Evolutionary conservation across 208 protist species (phyloP), one percentile per base, ranked within the genome.

Genomic region (Entamoeba nuttalli): DNA sequence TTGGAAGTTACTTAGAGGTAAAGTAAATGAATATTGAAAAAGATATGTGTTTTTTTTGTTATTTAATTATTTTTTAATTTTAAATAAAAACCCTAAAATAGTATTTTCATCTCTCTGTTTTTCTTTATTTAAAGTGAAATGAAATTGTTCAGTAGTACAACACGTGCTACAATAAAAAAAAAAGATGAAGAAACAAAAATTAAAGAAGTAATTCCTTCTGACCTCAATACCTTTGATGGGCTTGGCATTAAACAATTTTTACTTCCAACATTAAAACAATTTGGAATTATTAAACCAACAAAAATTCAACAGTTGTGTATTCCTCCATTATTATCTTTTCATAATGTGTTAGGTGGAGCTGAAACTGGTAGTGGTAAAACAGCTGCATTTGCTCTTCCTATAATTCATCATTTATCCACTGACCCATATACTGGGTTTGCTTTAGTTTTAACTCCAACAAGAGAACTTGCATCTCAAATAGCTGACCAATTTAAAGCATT

Each of bases 281-380:
- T 95, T 5, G 55, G 44, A 0, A 51, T 73, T 19, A 51, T 73
- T 14, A 50, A n/a, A 4, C 52, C 94, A 51, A 95, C 94, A n/a
- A 35, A 53, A 84, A 55, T 95, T 84, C 94, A 95, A 73, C 30
- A 53, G 17, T 35, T 21, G 9, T 51, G 21, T 4, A 95, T 95
- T 51, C 52, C 52, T 25, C 21, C 51, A 30, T 19, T 57, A 3
- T 5, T 95, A 0, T 15, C 3, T 50, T 35, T 17, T 21, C 44
- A 95, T 2, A 98, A 98, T 96, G 97, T 98, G n/a, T 99, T 99
- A 95, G 99, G 98, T 55, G 97, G 99, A 35, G 99, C 99, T 35
- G 98, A 99, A 96, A 99, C 99, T 21, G 99, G 99, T 48, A 99
- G 98, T 84, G 99, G 99, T 94, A 99, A 99, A 96, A 99, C 99